Evolutionary conservation across 306 rosid genomes (phyloP), one percentile per base, ranked within the genome.

Genomic region (Betula pendula): DNA sequence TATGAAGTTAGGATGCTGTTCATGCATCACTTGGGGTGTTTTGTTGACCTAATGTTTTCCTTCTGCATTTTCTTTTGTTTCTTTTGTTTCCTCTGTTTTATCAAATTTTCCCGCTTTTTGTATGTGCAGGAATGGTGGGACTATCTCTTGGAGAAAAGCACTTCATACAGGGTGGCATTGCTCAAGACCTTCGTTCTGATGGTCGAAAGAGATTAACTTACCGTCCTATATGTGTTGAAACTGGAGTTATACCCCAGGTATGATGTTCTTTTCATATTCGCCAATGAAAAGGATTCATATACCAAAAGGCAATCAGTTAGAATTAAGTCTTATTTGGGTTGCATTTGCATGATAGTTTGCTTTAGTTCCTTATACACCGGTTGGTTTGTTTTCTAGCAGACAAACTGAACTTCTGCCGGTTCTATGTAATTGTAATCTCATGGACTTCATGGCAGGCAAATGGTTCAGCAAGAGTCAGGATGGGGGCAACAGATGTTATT

Each of bases 101-200:
- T 55, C 31, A 15, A 24, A 7, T 55, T 20, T 56, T 12, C 63
- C 6, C 2, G 10, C 25, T 59, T 49, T 63, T 10, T 35, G 44
- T n/a, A 38, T 62, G 56, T 71, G 74, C 53, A 83, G 82, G 70
- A 77, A 93, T 89, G 94, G 91, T 89, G 79, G 96, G 93, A 24
- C 81, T 94, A 67, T 94, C 98, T 25, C 65, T 75, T 29, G 94
- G 89, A 81, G 97, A 94, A 49, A 86, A 78, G 73, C 82, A 82
- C 75, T 90, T 94, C 86, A 89, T 89, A 75, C 83, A 86, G 73
- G 96, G 94, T 27, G 98, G 98, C 55, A 89, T 92, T 50, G 94
- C 93, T 70, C 96, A 92, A 66, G 98, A 94, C 82, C 87, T 94
- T 78, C 97, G 97, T 33, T 79, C 86, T 79, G 97, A 94, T 84